These are phyloP conservation scores for Phialocephala subalpina DNA, from an alignment of 2,329 filamentous ascomycete genomes.

Conservation along the genomic window DNA sequence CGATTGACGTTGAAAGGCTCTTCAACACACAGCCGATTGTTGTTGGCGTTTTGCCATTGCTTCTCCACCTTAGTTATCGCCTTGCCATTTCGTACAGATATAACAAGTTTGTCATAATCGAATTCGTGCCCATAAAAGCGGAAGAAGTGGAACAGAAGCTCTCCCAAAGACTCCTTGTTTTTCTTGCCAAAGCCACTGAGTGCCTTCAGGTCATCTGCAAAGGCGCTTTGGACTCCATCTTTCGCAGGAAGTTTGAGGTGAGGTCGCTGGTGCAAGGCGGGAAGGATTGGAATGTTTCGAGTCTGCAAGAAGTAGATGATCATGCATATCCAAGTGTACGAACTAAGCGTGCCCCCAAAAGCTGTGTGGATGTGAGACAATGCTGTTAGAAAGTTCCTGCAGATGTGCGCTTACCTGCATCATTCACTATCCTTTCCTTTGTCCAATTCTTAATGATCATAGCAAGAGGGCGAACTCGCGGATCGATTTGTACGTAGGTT, in stretches of 20 bases:
- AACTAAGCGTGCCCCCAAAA: conserved; percentile 92
- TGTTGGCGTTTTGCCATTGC: conserved; percentile 81
- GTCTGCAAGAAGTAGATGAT: conserved; percentile 96
- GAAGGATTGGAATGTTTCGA: conserved; percentile 82
- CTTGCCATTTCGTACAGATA: conserved; percentile 86
- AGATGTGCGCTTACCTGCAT: conserved; percentile 79
- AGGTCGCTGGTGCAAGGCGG: conserved; percentile 80
- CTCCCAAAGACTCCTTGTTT: conserved; percentile 84
- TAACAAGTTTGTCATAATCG: conserved; percentile 82
- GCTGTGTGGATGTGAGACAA: conserved; percentile 58
- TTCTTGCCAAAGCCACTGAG: conserved; percentile 76
- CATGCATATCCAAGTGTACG: conserved; percentile 99
- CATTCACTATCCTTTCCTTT: conserved; percentile 88
- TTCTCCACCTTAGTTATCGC: conserved; percentile 85
- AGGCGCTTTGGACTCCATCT: conserved; percentile 75
- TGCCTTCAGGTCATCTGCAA: conserved; percentile 85
- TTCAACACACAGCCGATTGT: conserved; percentile 91
- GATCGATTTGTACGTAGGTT: conserved; percentile 93
- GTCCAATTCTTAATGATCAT: conserved; percentile 99
- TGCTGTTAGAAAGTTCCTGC: background rate
- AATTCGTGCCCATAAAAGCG: conserved; percentile 93
- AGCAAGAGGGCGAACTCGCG: conserved; percentile 87
- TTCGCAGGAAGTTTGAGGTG: conserved; percentile 66
- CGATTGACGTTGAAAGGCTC: conserved; percentile 92
- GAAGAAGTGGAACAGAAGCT: conserved; percentile 95